These are phyloP conservation scores for Penicillium argentinense DNA, from an alignment of 495 filamentous ascomycete species.

Conservation along the genomic window DNA sequence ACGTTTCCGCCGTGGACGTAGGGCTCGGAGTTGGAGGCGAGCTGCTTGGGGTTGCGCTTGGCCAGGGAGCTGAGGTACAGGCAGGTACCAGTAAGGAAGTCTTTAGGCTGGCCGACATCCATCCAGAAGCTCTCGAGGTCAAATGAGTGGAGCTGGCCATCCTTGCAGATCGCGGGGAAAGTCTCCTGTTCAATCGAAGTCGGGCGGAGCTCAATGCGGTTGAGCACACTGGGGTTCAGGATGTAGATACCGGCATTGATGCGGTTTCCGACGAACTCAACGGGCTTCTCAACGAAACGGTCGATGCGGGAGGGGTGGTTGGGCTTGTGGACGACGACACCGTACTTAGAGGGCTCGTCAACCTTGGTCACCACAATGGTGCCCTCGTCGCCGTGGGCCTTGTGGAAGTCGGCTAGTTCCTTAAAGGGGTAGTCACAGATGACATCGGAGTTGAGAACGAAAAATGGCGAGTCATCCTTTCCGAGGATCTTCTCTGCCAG, in stretches of 20 bases:
- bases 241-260: constrained; percentile 99
- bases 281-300: constrained; percentile 99
- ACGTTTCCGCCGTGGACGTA: constrained; percentile 96
- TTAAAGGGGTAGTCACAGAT: constrained; percentile 98
- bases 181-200: constrained; percentile 99
- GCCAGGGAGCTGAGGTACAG: constrained; percentile 92
- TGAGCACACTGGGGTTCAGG: constrained; percentile 87
- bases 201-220: constrained; percentile 91
- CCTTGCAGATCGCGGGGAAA: constrained; percentile 90
- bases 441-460: constrained; percentile 98
- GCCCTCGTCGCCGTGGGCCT: constrained; percentile 87
- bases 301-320: constrained; percentile 90
- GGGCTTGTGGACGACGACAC: constrained; percentile 97
- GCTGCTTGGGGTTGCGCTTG: constrained; percentile 86
- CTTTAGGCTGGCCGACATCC: constrained; percentile 99
- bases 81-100: constrained; percentile 96
- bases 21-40: constrained; percentile 70
- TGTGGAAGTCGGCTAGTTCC: constrained; percentile 85
- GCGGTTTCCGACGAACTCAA: constrained; percentile 98
- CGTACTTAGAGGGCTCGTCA: constrained; percentile 98
- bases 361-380: constrained; percentile 99
- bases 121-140: constrained; percentile 99
- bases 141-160: constrained; percentile 93
- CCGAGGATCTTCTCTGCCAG: constrained; percentile 90
- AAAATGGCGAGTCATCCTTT: constrained; percentile 93